Conservation (phyloP, 495 filamentous ascomycete genomes). For the Annulohypoxylon moriforme region DNA sequence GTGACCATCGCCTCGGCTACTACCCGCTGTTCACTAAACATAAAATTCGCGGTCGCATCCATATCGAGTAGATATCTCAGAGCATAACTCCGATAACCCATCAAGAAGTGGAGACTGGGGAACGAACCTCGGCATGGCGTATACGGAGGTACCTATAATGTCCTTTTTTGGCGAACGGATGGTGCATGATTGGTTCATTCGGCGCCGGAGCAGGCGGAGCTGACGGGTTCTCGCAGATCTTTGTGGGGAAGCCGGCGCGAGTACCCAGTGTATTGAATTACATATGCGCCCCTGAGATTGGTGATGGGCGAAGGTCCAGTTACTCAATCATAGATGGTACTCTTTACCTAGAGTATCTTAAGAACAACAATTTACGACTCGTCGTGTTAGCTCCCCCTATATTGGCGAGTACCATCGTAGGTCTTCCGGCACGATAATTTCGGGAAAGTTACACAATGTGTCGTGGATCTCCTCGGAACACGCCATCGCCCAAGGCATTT, state of each 20-base stretch:
- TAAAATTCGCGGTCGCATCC: no score
- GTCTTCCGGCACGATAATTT: background rate
- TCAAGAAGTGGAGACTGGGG: background rate
- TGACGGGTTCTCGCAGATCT: background rate
- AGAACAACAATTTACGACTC: no score
- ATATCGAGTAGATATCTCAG: no score
- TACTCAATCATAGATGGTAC: no score
- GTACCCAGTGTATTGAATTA: no score
- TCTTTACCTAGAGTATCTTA: no score
- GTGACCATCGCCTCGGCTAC: background rate
- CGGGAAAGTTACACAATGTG: background rate
- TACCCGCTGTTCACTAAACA: background rate
- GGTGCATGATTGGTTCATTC: background rate
- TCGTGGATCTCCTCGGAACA: background rate
- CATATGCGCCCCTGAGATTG: no score
- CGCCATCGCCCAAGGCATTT: background rate
- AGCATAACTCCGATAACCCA: background rate
- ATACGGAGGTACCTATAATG: background rate
- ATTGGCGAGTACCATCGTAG: background rate
- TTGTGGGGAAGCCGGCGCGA: background rate
- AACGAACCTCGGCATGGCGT: background rate
- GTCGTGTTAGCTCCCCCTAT: background rate
- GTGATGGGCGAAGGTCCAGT: no score
- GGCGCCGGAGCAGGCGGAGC: background rate
- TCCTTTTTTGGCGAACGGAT: background rate